phyloP scores from a whole-genome alignment of 1,284 basidiomycete species.

The Trametes versicolor region DNA sequence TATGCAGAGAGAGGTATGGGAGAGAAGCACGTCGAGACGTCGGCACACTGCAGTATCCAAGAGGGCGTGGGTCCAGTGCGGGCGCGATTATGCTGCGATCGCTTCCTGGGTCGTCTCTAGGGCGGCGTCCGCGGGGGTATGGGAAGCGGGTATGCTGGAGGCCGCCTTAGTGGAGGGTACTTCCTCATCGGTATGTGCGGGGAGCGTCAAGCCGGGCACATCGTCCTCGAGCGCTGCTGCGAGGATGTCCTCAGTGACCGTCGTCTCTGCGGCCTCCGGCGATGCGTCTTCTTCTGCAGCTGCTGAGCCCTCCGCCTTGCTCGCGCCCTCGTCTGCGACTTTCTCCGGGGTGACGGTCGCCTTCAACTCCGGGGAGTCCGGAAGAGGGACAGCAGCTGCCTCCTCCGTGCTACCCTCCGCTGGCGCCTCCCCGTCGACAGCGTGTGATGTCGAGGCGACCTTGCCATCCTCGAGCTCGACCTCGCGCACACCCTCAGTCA shows the following conservation, averaged over 20 bases:
- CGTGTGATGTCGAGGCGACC: constrained; percentile 26
- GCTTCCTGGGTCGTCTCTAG: constrained; percentile 7
- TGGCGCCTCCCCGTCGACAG: constrained; percentile 46
- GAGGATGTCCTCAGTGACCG: constrained; percentile 1
- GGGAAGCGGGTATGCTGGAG: constrained; percentile 9
- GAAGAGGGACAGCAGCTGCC: constrained; percentile 58
- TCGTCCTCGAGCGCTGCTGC: constrained; percentile 26
- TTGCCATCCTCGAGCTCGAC: constrained; percentile 65
- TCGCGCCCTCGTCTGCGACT: constrained; percentile 18
- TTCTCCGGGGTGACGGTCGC: constrained; percentile 28
- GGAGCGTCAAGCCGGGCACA: constrained; percentile 33
- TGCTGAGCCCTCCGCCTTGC: constrained; percentile 18
- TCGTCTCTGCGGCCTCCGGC: constrained; percentile 10
- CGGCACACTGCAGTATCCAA: constrained; percentile 2
- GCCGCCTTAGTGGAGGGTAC: not conserved
- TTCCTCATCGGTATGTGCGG: constrained; percentile 9
- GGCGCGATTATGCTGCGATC: not conserved
- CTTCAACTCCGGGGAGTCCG: constrained; percentile 51
- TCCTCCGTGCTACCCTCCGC: constrained; percentile 49
- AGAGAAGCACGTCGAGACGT: not conserved
- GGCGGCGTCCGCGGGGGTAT: not conserved
- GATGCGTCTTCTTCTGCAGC: constrained; percentile 11
- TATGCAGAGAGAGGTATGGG: constrained; percentile 5
- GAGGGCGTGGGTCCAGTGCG: not conserved
- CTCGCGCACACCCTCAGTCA: constrained; percentile 74